Evolutionary conservation across 2,329 filamentous ascomycete species (phyloP).

Genomic region (Alternaria hordeiaustralica): DNA sequence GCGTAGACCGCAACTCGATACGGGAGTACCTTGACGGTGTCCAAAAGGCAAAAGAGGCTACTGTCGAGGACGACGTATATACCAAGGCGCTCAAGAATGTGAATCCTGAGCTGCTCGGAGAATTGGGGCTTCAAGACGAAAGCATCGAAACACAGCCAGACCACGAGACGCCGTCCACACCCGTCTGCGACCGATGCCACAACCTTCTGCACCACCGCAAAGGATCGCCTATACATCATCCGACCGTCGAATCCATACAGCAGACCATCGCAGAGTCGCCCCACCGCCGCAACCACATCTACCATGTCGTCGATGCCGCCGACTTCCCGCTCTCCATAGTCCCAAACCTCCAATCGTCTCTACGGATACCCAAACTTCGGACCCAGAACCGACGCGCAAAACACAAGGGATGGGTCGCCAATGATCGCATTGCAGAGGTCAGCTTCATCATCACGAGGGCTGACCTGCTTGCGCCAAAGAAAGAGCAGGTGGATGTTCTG

Average conservation of each 20-base stretch:
- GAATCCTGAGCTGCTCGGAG: constrained; percentile 34
- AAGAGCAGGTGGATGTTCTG: constrained; percentile 81
- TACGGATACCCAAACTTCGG: constrained; percentile 76
- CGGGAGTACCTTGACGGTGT: constrained; percentile 46
- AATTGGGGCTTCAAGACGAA: constrained; percentile 38
- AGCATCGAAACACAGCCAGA: constrained; percentile 18
- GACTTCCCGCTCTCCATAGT: constrained; percentile 96
- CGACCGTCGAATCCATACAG: constrained; percentile 78
- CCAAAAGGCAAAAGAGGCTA: constrained; percentile 24
- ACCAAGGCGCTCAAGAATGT: constrained; percentile 42
- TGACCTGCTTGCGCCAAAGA: constrained; percentile 83
- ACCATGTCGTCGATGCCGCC: constrained; percentile 92
- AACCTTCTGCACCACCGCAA: constrained; percentile 76
- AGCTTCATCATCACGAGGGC: constrained; percentile 91
- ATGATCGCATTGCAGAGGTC: constrained; percentile 72
- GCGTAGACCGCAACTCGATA: constrained; percentile 56
- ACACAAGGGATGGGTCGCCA: constrained; percentile 67
- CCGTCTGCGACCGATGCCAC: constrained; percentile 88
- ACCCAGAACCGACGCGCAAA: constrained; percentile 81
- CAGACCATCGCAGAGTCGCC: constrained; percentile 89
- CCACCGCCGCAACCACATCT: constrained; percentile 90
- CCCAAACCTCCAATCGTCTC: constrained; percentile 72
- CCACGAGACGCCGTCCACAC: constrained; percentile 45
- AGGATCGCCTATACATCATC: constrained; percentile 77
- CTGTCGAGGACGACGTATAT: constrained; percentile 47